These are phyloP conservation scores for Stephanocyclus meneghinianus DNA, from an alignment of 352 stramenopile species.

Conservation along the genomic window DNA sequence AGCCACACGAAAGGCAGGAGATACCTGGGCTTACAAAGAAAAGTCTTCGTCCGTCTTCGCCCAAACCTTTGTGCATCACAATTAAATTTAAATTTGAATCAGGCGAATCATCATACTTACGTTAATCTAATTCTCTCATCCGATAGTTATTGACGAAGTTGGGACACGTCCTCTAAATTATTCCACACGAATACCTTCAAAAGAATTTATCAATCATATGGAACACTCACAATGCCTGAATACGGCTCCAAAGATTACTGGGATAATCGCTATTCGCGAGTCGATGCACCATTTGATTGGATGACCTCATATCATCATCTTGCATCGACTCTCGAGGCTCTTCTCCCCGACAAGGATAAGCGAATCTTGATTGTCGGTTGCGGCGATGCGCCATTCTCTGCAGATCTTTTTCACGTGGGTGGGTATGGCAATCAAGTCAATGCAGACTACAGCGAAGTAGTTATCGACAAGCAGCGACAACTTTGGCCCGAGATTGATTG, in stretches of 20 bases:
- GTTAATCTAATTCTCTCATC: too few species aligned
- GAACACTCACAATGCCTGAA: not conserved
- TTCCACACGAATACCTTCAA: too few species aligned
- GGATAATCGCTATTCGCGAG: conserved; percentile 24
- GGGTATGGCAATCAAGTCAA: conserved; percentile 43
- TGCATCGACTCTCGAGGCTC: not conserved
- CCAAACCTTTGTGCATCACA: too few species aligned
- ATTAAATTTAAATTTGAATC: too few species aligned
- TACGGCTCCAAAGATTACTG: conserved; percentile 37
- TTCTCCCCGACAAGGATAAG: conserved; percentile 18
- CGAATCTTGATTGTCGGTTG: conserved; percentile 57
- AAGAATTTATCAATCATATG: too few species aligned
- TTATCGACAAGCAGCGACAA: conserved; percentile 38
- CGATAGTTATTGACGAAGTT: too few species aligned
- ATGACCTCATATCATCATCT: conserved; percentile 38
- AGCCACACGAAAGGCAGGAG: too few species aligned
- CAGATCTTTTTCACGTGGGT: conserved; percentile 39
- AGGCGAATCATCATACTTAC: too few species aligned
- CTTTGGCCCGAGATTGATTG: conserved; percentile 31
- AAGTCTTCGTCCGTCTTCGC: too few species aligned
- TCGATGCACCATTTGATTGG: conserved; percentile 45
- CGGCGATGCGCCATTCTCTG: conserved; percentile 53
- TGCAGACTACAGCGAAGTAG: conserved; percentile 44
- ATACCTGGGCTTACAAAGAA: too few species aligned
- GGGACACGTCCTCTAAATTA: too few species aligned